Evolutionary conservation across 1,284 basidiomycete species (phyloP).

Genomic region (Leccinum fuscescens): DNA sequence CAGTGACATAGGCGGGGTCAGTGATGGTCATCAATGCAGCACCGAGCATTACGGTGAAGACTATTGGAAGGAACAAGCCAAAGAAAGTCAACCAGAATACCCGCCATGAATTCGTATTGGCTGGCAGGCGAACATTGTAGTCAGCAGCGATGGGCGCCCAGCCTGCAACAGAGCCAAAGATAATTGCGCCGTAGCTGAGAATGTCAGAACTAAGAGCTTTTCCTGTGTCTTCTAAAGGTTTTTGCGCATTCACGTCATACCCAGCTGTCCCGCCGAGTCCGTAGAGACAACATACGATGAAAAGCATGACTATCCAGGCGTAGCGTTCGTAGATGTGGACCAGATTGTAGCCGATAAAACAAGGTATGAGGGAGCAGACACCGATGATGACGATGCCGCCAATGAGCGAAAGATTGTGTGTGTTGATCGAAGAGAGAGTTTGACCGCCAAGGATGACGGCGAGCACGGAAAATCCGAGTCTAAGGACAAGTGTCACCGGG

Average conservation of each 20-base stretch:
- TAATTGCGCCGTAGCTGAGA: conserved; percentile 56
- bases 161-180: conserved; percentile 54
- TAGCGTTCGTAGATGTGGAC: conserved; percentile 62
- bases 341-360: conserved; percentile 50
- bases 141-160: conserved; percentile 54
- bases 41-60: conserved; percentile 55
- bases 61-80: conserved; percentile 55
- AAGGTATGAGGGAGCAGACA: conserved; percentile 45
- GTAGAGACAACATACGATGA: conserved; percentile 56
- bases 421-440: conserved; percentile 43
- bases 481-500: conserved; percentile 16
- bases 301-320: conserved; percentile 56
- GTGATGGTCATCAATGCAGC: conserved; percentile 57
- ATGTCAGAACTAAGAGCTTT: conserved; percentile 45
- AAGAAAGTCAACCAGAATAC: conserved; percentile 57
- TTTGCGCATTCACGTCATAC: conserved; percentile 47
- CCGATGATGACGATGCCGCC: conserved; percentile 47
- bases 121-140: conserved; percentile 55
- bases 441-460: conserved; percentile 50
- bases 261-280: conserved; percentile 54
- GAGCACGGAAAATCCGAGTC: conserved; percentile 46
- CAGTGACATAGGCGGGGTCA: conserved; percentile 48
- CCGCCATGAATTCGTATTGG: conserved; percentile 41
- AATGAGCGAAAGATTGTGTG: conserved; percentile 42
- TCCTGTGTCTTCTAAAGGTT: conserved; percentile 45